These are phyloP conservation scores for Sherardia arvensis DNA, from an alignment of 257 asterid species.

Conservation along the genomic window DNA sequence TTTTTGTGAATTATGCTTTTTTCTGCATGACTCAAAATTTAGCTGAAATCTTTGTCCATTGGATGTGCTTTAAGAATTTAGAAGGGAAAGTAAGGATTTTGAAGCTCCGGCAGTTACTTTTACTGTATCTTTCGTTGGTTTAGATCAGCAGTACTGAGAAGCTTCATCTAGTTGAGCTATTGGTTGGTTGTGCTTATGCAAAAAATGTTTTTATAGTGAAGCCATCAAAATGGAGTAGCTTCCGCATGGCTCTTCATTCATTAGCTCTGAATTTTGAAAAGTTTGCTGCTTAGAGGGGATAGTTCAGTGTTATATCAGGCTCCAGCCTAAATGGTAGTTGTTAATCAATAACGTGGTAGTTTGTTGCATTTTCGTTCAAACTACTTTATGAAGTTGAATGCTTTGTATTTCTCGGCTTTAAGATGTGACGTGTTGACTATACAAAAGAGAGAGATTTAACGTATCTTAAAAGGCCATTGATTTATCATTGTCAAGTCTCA, in stretches of 20 bases:
- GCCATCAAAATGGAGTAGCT: not conserved
- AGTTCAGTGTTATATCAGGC: not conserved
- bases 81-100: not conserved
- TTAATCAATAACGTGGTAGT: not conserved
- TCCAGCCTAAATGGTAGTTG: no score
- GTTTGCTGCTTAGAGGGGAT: not conserved
- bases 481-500: not conserved
- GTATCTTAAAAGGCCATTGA: not conserved
- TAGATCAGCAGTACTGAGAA: not conserved
- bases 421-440: not conserved
- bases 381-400: not conserved
- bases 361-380: not conserved
- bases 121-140: no score
- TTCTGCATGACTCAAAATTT: not conserved
- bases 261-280: not conserved
- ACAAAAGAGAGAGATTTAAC: not conserved
- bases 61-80: not conserved
- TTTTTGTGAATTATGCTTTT: not conserved
- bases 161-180: not conserved
- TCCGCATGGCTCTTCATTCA: no score
- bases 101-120: not conserved
- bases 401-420: not conserved
- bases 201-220: not conserved
- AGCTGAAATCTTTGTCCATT: not conserved
- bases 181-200: not conserved